Evolutionary conservation across 176 grass and related monocot species (phyloP), one percentile per base, ranked within the genome.

Genomic region (Avena eriantha): DNA sequence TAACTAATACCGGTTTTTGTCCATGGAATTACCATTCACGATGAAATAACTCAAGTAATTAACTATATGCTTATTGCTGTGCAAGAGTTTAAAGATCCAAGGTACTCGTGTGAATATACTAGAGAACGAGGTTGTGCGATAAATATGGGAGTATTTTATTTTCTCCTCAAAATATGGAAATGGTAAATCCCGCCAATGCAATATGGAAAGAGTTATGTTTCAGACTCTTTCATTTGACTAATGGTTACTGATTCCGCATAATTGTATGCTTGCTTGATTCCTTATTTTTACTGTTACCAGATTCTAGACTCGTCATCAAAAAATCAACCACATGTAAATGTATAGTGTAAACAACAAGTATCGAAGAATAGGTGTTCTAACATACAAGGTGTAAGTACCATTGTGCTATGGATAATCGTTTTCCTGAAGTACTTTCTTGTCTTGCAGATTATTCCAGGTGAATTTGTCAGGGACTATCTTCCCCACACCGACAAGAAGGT

Each of bases 391-490:
- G 17, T 5, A 56, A 19, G 17, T 56, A 19, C 54, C 54, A 56
- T 56, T 56, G 5, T 56, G 19, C 1, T 56, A 15, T 54, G 17
- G 15, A 18, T 23, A 59, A 18, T 64, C 78, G 7, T 24, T 68
- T 71, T 33, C 23, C 59, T 56, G 23, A 84, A 48, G 22, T 68
- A 48, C 59, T n/a, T 79, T 24, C 4, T 51, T 89, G n/a, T n/a
- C 60, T 86, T 98, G 59, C 86, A 94, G 93, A 84, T 84, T 29
- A 82, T 98, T 73, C 74, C 88, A 35, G 29, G 19, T 54, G 80
- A 81, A 16, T 92, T 98, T 84, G 93, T 89, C 21, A 86, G 54
- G 46, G 69, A 82, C 49, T 55, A 75, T 22, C 92, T 95, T 69
- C 93, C 96, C 21, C 91, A 29, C 10, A 48, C 47, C 34, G 73